A percentile compares a stretch with the other conserved stretches of the same genome.
Conservation (phyloP, 192 early-diverging fungal genomes). For the Rhizophagus clarus region DNA sequence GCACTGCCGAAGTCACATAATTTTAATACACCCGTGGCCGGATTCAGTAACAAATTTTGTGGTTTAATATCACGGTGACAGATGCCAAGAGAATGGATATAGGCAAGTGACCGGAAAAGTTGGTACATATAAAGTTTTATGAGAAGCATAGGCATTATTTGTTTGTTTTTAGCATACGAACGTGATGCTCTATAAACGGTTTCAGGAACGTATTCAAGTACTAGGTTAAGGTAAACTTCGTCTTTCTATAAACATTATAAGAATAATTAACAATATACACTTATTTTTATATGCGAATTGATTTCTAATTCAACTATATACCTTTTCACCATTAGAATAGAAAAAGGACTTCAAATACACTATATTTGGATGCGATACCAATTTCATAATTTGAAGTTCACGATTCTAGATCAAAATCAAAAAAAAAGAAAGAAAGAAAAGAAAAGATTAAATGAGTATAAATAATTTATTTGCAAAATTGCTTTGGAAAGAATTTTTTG, state of each 20-base stretch:
- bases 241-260: slow-evolving; percentile 60
- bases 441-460: slow-evolving; percentile 20
- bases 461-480: slow-evolving; percentile 19
- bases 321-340: slow-evolving; percentile 92
- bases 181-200: slow-evolving; percentile 94
- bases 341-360: slow-evolving; percentile 90
- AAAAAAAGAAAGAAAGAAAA: slow-evolving; percentile 3
- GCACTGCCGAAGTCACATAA: slow-evolving; percentile 98
- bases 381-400: slow-evolving; percentile 91
- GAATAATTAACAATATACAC: background rate
- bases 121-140: slow-evolving; percentile 99
- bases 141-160: slow-evolving; percentile 91
- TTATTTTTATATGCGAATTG: background rate
- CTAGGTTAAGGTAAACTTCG: slow-evolving; percentile 94
- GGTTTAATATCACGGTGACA: slow-evolving; percentile 99
- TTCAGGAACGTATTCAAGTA: slow-evolving; percentile 95
- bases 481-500: background rate
- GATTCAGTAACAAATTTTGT: slow-evolving; percentile 95
- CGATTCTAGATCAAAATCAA: slow-evolving; percentile 66
- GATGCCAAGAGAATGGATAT: slow-evolving; percentile 95
- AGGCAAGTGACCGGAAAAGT: slow-evolving; percentile 93
- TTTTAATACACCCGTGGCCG: slow-evolving; percentile 88
- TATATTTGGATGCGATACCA: slow-evolving; percentile 92
- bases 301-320: slow-evolving; percentile 28
- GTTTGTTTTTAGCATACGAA: slow-evolving; percentile 87